Evolutionary conservation across 805 yeast genomes (phyloP).

Genomic region (Limtongia smithiae): DNA sequence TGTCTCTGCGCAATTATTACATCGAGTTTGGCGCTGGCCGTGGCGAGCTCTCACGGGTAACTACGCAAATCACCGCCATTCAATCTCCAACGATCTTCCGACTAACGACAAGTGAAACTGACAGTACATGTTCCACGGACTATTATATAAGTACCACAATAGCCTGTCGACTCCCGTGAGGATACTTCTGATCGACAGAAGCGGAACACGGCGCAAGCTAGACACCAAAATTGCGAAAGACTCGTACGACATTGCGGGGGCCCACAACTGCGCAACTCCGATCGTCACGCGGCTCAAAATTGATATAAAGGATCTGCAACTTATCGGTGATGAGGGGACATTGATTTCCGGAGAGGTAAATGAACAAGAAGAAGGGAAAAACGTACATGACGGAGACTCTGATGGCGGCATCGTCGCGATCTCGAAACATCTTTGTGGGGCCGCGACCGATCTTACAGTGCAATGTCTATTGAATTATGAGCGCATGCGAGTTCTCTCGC

Average conservation of each 20-base stretch:
- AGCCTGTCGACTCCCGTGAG: slow-evolving; percentile 6
- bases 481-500: too few species aligned
- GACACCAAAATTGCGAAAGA: slow-evolving; percentile 67
- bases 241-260: slow-evolving; percentile 29
- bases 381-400: slow-evolving; percentile 25
- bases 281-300: slow-evolving; percentile 54
- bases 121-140: slow-evolving; percentile 30
- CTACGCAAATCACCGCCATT: too few species aligned
- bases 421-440: slow-evolving; percentile 90
- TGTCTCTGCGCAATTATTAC: slow-evolving; percentile 40
- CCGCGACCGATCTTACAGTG: slow-evolving; percentile 84
- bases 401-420: slow-evolving; percentile 46
- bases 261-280: slow-evolving; percentile 32
- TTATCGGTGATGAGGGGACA: slow-evolving; percentile 44
- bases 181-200: slow-evolving; percentile 69
- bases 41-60: slow-evolving; percentile 65
- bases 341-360: background rate
- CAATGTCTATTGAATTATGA: slow-evolving; percentile 50
- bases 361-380: too few species aligned
- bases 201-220: slow-evolving; percentile 71
- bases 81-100: too few species aligned
- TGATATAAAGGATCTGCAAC: slow-evolving; percentile 73
- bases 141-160: slow-evolving; percentile 20
- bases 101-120: too few species aligned
- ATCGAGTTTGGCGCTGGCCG: slow-evolving; percentile 91